Conservation (phyloP, 129 eudicot species). For the Chrysanthemum makinoi region DNA sequence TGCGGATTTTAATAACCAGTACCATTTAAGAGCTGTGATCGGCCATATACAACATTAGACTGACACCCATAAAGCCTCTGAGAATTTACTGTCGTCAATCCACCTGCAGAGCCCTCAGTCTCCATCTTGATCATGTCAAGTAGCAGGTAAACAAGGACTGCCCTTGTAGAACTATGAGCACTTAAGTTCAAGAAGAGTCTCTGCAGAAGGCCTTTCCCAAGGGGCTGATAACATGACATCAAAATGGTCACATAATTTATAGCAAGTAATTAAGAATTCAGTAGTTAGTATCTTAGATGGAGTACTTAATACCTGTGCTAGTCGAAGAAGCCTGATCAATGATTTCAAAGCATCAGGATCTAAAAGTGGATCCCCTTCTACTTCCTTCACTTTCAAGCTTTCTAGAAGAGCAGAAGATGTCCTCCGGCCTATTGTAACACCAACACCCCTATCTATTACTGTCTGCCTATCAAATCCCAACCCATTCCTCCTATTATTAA, state of each 20-base stretch:
- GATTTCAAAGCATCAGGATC: constrained; percentile 86
- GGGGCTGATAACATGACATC: constrained; percentile 61
- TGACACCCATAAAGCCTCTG: constrained; percentile 95
- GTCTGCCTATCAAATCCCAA: constrained; percentile 86
- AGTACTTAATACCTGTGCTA: constrained; percentile 64
- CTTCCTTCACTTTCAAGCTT: constrained; percentile 75
- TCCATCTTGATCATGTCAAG: constrained; percentile 80
- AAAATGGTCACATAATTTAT: constrained; percentile 18
- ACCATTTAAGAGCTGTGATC: constrained; percentile 86
- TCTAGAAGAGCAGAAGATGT: constrained; percentile 57
- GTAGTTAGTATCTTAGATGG: constrained; percentile 1
- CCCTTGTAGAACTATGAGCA: constrained; percentile 81
- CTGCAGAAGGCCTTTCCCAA: constrained; percentile 94
- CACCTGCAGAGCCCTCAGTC: constrained; percentile 49
- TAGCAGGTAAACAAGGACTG: constrained; percentile 66
- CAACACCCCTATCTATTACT: constrained; percentile 89
- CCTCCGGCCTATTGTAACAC: constrained; percentile 73
- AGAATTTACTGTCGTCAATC: constrained; percentile 48
- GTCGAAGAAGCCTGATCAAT: constrained; percentile 75
- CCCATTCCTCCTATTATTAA: constrained; percentile 61
- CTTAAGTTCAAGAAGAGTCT: constrained; percentile 82
- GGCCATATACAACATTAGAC: constrained; percentile 83
- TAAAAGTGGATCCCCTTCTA: constrained; percentile 92
- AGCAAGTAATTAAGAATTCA: neutral
- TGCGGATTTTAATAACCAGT: constrained; percentile 7